Evolutionary conservation across 306 rosid genomes (phyloP).

Genomic region (Crataegus laevigata): DNA sequence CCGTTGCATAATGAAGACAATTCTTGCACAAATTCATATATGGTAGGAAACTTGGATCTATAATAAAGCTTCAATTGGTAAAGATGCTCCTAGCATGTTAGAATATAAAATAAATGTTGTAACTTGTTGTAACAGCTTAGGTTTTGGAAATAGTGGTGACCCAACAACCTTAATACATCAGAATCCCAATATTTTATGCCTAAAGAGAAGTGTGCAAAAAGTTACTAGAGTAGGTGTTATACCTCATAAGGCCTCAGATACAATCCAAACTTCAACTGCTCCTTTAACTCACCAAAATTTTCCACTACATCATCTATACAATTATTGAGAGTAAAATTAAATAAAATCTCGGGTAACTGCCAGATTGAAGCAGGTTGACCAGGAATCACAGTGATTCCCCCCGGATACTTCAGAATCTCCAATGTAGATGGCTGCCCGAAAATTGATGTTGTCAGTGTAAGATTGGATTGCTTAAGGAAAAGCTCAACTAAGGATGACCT

Average conservation of each 20-base stretch:
- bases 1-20: not conserved
- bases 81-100: not conserved
- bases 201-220: conserved; percentile 8
- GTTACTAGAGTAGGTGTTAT: conserved; percentile 8
- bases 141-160: not conserved
- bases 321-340: conserved; percentile 72
- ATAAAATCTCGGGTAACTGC: conserved; percentile 62
- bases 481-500: conserved; percentile 61
- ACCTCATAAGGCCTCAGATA: conserved; percentile 67
- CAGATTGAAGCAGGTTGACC: conserved; percentile 49
- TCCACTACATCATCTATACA: conserved; percentile 55
- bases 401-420: conserved; percentile 73
- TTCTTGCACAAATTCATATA: not conserved
- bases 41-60: not conserved
- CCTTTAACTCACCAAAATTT: conserved; percentile 47
- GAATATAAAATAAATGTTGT: not conserved
- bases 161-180: not conserved
- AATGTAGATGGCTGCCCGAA: conserved; percentile 62
- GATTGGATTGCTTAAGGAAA: conserved; percentile 63
- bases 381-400: conserved; percentile 76
- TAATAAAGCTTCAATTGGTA: not conserved
- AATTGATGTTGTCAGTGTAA: conserved; percentile 58
- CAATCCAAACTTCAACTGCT: conserved; percentile 63
- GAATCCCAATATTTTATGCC: not conserved
- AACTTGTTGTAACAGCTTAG: not conserved